phyloP scores from a whole-genome alignment of 805 yeast genomes.

The Jamesozyma lodderae region DNA sequence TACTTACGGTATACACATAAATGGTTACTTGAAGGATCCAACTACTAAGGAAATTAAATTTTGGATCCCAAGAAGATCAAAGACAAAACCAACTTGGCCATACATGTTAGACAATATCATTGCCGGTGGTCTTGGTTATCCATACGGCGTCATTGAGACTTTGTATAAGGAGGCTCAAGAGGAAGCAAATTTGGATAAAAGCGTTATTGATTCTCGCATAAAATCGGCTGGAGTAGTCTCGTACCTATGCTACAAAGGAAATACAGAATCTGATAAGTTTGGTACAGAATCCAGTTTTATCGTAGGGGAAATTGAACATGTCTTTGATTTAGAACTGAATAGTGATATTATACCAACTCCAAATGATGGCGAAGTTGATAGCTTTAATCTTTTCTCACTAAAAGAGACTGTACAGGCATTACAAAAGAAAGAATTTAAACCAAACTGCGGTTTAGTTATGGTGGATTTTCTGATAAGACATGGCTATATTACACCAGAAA shows the following conservation, averaged over 20 bases:
- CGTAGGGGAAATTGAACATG: constrained; percentile 83
- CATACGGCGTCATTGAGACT: constrained; percentile 66
- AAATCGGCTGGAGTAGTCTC: constrained; percentile 56
- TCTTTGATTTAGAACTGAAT: constrained; percentile 60
- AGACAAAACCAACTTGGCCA: constrained; percentile 78
- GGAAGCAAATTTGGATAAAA: constrained; percentile 70
- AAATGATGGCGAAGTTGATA: constrained; percentile 68
- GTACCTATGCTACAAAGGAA: constrained; percentile 43
- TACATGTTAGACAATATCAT: constrained; percentile 87
- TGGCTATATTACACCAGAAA: constrained; percentile 57
- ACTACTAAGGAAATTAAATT: constrained; percentile 38
- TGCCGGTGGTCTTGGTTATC: constrained; percentile 90
- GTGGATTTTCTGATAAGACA: constrained; percentile 84
- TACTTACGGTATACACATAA: constrained; percentile 84
- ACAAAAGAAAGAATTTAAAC: constrained; percentile 61
- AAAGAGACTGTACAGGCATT: constrained; percentile 48
- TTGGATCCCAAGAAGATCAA: constrained; percentile 83
- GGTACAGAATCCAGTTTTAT: constrained; percentile 44
- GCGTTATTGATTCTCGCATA: constrained; percentile 39
- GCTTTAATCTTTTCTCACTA: constrained; percentile 54
- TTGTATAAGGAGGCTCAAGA: constrained; percentile 79
- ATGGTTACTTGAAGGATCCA: constrained; percentile 58
- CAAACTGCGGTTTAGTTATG: constrained; percentile 73
- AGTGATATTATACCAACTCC: constrained; percentile 45
- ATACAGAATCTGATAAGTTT: constrained; percentile 19